These are phyloP conservation scores for Leavenworthia alabamica DNA, from an alignment of 345 rosid genomes.

Conservation along the genomic window DNA sequence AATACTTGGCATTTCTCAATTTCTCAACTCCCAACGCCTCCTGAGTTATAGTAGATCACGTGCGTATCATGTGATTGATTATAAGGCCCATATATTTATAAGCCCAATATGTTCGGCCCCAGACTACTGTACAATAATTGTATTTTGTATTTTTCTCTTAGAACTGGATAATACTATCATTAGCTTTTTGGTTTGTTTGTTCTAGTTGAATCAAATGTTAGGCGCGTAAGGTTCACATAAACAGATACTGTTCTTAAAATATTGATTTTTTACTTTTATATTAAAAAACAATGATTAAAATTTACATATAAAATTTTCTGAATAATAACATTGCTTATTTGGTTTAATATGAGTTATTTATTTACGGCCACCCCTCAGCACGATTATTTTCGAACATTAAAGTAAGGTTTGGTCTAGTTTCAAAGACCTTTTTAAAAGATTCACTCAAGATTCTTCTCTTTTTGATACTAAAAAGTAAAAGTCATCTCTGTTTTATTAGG, in stretches of 20 bases:
- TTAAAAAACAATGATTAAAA: too few species aligned
- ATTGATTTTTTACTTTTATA: too few species aligned
- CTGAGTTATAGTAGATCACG: not conserved
- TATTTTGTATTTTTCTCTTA: too few species aligned
- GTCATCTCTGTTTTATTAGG: constrained; percentile 3
- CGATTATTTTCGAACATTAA: not conserved
- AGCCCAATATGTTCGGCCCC: constrained; percentile 2
- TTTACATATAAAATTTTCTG: too few species aligned
- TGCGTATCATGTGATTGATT: not conserved
- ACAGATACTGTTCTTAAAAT: too few species aligned
- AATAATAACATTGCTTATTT: not conserved
- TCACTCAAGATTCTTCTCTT: not conserved
- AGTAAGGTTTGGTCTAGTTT: not conserved
- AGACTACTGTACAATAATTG: too few species aligned
- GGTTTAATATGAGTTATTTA: not conserved
- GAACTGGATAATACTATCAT: not conserved
- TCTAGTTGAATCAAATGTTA: not conserved
- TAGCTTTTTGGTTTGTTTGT: not conserved
- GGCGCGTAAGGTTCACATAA: constrained; percentile 7
- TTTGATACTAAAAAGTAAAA: not conserved
- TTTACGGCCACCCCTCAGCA: not conserved
- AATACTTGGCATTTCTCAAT: constrained; percentile 1
- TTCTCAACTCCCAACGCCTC: not conserved
- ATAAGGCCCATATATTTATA: not conserved
- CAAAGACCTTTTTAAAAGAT: not conserved